These are phyloP conservation scores for Solanum clarkiae DNA, from an alignment of 257 asterid species.

Conservation along the genomic window DNA sequence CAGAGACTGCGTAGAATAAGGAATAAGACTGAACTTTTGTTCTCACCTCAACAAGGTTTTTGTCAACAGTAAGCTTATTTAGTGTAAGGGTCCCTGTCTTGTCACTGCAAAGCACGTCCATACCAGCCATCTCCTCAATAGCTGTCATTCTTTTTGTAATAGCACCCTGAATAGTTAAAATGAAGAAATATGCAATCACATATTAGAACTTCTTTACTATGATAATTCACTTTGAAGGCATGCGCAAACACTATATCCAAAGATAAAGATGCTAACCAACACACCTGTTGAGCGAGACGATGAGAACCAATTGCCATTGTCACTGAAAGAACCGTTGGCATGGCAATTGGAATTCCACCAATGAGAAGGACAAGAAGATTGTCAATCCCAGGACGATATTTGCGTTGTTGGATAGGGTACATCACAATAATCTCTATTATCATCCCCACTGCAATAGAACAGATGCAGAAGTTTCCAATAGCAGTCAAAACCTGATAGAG, in stretches of 20 bases:
- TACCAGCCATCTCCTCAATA: constrained; percentile 99
- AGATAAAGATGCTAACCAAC: neutral
- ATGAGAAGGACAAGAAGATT: constrained; percentile 95
- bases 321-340: constrained; percentile 97
- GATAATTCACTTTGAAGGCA: neutral
- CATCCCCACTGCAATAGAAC: constrained; percentile 98
- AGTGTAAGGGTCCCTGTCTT: constrained; percentile 90
- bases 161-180: constrained; percentile 55
- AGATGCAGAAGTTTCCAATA: constrained; percentile 93
- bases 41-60: constrained; percentile 84
- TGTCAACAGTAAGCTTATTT: constrained; percentile 94
- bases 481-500: constrained; percentile 76
- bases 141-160: constrained; percentile 99
- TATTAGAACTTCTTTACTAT: neutral
- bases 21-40: neutral
- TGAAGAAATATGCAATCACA: neutral
- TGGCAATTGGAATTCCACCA: constrained; percentile 97
- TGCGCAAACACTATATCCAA: neutral
- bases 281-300: constrained; percentile 91
- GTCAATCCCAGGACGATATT: constrained; percentile 94
- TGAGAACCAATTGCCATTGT: constrained; percentile 99
- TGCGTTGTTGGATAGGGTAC: constrained; percentile 89
- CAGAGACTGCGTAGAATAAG: neutral
- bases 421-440: constrained; percentile 76
- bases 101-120: constrained; percentile 99